A percentile compares a stretch with the other conserved stretches of the same genome.
Evolutionary conservation across 257 asterid genomes (phyloP).

Genomic region (Ehretia macrophylla): DNA sequence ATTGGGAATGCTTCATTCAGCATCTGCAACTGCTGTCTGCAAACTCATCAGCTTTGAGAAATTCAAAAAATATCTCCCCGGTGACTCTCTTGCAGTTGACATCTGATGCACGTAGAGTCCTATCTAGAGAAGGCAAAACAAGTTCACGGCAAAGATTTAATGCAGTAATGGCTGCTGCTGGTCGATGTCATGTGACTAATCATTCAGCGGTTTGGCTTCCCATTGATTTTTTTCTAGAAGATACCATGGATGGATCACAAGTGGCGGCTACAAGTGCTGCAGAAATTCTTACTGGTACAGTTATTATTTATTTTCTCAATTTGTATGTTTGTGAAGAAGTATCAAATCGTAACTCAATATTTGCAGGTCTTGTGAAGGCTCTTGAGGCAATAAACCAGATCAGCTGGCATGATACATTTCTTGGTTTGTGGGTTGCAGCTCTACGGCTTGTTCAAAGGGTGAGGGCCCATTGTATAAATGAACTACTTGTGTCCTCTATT

Average conservation of each 20-base stretch:
- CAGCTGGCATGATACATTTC: constrained; percentile 93
- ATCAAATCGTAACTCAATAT: constrained; percentile 2
- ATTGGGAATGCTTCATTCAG: constrained; percentile 71
- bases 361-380: constrained; percentile 85
- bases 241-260: constrained; percentile 75
- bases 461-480: constrained; percentile 26
- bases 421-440: constrained; percentile 89
- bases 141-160: constrained; percentile 58
- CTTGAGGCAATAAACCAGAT: constrained; percentile 80
- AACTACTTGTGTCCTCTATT: background rate
- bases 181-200: constrained; percentile 51
- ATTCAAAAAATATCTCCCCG: constrained; percentile 67
- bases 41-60: constrained; percentile 70
- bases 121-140: constrained; percentile 72
- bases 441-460: constrained; percentile 96
- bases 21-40: constrained; percentile 64
- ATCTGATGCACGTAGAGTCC: constrained; percentile 49
- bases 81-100: constrained; percentile 77
- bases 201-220: constrained; percentile 90
- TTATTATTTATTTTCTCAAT: constrained; percentile 7
- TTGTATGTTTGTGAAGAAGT: constrained; percentile 6
- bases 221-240: constrained; percentile 86
- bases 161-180: constrained; percentile 55
- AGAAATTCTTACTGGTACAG: constrained; percentile 75
- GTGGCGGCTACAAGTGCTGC: constrained; percentile 75